These are phyloP conservation scores for Knoxdaviesia capensis DNA, from an alignment of 2,329 filamentous ascomycete species.

Conservation along the genomic window DNA sequence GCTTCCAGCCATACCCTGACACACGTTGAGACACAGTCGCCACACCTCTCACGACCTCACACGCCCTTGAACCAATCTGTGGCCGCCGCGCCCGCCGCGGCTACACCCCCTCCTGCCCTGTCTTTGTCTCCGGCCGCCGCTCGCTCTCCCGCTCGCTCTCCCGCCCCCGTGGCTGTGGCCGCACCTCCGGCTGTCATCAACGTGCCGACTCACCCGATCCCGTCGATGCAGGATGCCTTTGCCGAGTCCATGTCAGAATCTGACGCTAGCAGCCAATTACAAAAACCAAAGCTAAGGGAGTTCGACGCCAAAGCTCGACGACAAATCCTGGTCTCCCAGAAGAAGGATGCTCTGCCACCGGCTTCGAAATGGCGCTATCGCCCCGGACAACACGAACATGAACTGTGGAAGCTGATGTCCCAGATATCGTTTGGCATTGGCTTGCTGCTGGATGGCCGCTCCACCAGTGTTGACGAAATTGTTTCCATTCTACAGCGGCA, in stretches of 20 bases:
- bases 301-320: slow-evolving; percentile 41
- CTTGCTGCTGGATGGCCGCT: slow-evolving; percentile 62
- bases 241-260: slow-evolving; percentile 58
- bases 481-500: slow-evolving; percentile 77
- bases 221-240: slow-evolving; percentile 62
- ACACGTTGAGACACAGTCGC: too few relatives aligned
- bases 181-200: too few relatives aligned
- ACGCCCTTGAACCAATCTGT: too few relatives aligned
- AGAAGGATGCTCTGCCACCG: slow-evolving; percentile 49
- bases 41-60: too few relatives aligned
- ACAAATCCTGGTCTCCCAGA: slow-evolving; percentile 46
- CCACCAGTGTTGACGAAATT: slow-evolving; percentile 76
- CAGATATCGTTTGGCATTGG: slow-evolving; percentile 92
- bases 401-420: slow-evolving; percentile 72
- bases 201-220: slow-evolving; percentile 43
- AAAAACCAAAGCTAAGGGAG: slow-evolving; percentile 30
- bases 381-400: slow-evolving; percentile 60
- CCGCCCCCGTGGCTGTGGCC: too few relatives aligned
- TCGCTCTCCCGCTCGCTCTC: too few relatives aligned
- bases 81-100: too few relatives aligned
- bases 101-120: too few relatives aligned
- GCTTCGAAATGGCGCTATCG: slow-evolving; percentile 58
- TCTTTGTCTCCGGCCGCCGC: too few relatives aligned
- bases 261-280: slow-evolving; percentile 5
- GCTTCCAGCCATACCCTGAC: too few relatives aligned